Evolutionary conservation across 2,329 filamentous ascomycete genomes (phyloP).

Genomic region (Penicillium fuscoglaucum): DNA sequence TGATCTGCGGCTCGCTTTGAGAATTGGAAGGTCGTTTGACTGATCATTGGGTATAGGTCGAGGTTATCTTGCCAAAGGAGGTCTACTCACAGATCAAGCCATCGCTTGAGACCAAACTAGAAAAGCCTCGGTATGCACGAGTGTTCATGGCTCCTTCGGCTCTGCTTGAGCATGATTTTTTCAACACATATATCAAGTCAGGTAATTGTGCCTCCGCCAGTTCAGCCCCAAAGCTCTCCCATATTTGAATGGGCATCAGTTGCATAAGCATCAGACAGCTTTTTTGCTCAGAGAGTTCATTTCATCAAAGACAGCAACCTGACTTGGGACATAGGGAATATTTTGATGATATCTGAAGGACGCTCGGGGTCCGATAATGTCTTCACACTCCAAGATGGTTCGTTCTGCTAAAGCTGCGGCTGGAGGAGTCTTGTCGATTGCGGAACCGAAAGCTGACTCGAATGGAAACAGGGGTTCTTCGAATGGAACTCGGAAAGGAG

Average conservation of each 20-base stretch:
- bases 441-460: conserved; percentile 1
- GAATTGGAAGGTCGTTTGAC: not conserved
- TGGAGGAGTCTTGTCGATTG: not conserved
- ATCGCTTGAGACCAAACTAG: conserved; percentile 50
- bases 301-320: not conserved
- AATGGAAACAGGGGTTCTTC: conserved; percentile 60
- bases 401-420: conserved; percentile 13
- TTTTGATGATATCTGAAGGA: conserved; percentile 83
- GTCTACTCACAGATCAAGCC: conserved; percentile 56
- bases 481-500: conserved; percentile 75
- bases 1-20: not conserved
- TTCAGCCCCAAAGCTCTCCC: not conserved
- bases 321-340: conserved; percentile 58
- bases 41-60: conserved; percentile 48
- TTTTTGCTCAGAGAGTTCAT: not conserved
- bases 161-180: conserved; percentile 72
- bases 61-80: conserved; percentile 71
- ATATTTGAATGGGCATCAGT: not conserved
- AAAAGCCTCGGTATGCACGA: conserved; percentile 59
- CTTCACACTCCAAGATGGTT: conserved; percentile 70
- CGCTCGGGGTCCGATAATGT: conserved; percentile 68
- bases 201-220: conserved; percentile 51
- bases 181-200: conserved; percentile 79
- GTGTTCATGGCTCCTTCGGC: conserved; percentile 72
- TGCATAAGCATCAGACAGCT: not conserved